Percentiles rank a stretch among this genome's conserved stretches.
Evolutionary conservation across 176 grass and related monocot genomes (phyloP).

Genomic region (Dactylis glomerata): DNA sequence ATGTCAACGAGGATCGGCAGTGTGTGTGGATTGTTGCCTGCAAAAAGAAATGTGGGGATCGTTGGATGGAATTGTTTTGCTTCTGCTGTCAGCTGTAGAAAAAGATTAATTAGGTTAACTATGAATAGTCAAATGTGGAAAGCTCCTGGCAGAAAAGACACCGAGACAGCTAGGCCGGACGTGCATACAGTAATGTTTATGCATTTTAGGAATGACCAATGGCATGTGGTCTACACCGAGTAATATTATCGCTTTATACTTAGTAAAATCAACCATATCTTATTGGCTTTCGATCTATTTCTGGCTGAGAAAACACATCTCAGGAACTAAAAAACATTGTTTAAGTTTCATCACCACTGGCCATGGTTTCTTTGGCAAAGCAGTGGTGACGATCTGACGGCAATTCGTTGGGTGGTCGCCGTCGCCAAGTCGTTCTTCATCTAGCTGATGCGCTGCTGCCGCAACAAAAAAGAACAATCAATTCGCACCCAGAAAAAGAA

Average conservation of each 20-base stretch:
- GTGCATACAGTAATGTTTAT: neutral
- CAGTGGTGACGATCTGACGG: neutral
- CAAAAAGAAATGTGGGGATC: neutral
- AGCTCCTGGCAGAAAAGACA: neutral
- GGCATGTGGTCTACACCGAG: neutral
- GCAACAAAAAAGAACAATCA: conserved; percentile 15
- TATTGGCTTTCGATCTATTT: too few relatives aligned
- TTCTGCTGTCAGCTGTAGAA: neutral
- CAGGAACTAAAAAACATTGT: too few relatives aligned
- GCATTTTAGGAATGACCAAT: neutral
- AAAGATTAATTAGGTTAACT: neutral
- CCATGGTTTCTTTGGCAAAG: neutral
- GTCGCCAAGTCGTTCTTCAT: neutral
- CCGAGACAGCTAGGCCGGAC: neutral
- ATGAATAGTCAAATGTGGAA: neutral
- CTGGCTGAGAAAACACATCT: too few relatives aligned
- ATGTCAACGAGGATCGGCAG: neutral
- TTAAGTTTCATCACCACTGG: too few relatives aligned
- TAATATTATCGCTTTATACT: neutral
- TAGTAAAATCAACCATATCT: neutral
- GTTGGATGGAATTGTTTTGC: neutral
- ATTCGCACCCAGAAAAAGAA: neutral
- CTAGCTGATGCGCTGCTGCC: neutral
- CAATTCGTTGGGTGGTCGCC: conserved; percentile 28
- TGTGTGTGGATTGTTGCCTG: neutral